A percentile compares a stretch with the other conserved stretches of the same genome.
Evolutionary conservation across 1,284 basidiomycete genomes (phyloP).

Genomic region (Malassezia yamatoensis): DNA sequence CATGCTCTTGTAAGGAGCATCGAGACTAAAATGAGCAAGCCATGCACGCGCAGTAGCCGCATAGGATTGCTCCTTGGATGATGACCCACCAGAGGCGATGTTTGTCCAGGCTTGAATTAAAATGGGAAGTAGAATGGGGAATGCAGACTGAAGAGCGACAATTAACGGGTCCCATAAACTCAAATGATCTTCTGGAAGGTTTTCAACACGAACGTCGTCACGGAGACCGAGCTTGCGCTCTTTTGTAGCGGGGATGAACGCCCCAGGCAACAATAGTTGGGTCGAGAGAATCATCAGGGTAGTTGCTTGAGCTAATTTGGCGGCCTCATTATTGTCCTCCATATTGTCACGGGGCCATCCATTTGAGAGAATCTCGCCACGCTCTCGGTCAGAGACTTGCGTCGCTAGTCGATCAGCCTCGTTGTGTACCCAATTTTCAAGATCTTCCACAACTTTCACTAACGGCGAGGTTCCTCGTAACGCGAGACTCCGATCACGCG

Average conservation of each 20-base stretch:
- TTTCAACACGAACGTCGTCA: background rate
- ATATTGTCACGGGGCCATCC: background rate
- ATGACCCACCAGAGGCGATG: background rate
- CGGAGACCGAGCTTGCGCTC: background rate
- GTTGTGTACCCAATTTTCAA: constrained; percentile 19
- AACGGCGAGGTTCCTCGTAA: constrained; percentile 19
- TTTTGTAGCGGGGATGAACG: constrained; percentile 5
- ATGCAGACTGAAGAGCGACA: background rate
- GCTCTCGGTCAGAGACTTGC: background rate
- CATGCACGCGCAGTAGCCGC: background rate
- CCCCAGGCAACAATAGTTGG: constrained; percentile 15
- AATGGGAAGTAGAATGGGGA: background rate
- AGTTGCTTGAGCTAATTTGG: background rate
- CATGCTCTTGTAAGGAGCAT: background rate
- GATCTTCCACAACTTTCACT: constrained; percentile 17
- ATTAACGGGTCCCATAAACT: constrained; percentile 12
- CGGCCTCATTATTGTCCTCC: background rate
- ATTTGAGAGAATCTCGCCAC: background rate
- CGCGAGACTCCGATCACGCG: constrained; percentile 27
- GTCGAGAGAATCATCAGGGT: background rate
- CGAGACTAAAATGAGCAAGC: constrained; percentile 3
- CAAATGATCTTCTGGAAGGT: background rate
- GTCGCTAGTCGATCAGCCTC: constrained; percentile 1
- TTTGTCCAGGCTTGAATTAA: constrained; percentile 4
- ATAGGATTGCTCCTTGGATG: background rate